Evolutionary conservation across 2,329 filamentous ascomycete genomes (phyloP).

Genomic region (Alternaria novae-zelandiae): DNA sequence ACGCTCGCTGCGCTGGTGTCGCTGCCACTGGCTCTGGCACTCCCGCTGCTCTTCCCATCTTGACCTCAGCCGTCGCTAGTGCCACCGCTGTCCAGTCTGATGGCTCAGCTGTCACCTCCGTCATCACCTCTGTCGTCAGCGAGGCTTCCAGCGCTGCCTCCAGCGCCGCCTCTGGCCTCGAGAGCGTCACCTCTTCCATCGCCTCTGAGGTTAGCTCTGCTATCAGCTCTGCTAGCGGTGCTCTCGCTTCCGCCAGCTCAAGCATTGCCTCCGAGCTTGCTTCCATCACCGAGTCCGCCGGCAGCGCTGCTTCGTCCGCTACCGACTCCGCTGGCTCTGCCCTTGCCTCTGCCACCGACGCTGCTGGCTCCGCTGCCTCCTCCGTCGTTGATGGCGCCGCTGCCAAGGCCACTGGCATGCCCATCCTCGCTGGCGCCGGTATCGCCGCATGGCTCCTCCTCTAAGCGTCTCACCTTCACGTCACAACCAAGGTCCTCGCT

Average conservation of each 20-base stretch:
- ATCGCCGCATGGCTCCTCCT: constrained; percentile 47
- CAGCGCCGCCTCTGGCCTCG: constrained; percentile 6
- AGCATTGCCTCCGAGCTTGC: constrained; percentile 17
- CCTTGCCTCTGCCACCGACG: constrained; percentile 14
- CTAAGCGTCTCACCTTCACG: constrained; percentile 32
- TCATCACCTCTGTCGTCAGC: constrained; percentile 13
- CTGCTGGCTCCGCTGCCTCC: constrained; percentile 16
- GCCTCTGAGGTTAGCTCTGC: constrained; percentile 2
- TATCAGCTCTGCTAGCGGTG: constrained; percentile 4
- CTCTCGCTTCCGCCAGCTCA: constrained; percentile 11
- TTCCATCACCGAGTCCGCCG: constrained; percentile 17
- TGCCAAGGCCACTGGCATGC: constrained; percentile 45
- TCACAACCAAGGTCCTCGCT: constrained; percentile 26
- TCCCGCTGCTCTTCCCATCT: constrained; percentile 21
- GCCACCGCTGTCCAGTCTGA: not conserved
- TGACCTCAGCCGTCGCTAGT: constrained; percentile 19
- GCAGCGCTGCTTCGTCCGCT: constrained; percentile 15
- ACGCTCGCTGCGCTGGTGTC: constrained; percentile 41
- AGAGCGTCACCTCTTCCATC: constrained; percentile 15
- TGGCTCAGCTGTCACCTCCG: constrained; percentile 3
- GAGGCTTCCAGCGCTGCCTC: constrained; percentile 19
- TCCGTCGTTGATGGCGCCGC: constrained; percentile 22
- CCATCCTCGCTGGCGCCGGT: constrained; percentile 46
- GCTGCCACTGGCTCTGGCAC: constrained; percentile 18
- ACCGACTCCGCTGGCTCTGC: constrained; percentile 14